Base-by-base conservation (phyloP, 2,329 filamentous ascomycete species). In the Cladophialophora chaetospira region DNA sequence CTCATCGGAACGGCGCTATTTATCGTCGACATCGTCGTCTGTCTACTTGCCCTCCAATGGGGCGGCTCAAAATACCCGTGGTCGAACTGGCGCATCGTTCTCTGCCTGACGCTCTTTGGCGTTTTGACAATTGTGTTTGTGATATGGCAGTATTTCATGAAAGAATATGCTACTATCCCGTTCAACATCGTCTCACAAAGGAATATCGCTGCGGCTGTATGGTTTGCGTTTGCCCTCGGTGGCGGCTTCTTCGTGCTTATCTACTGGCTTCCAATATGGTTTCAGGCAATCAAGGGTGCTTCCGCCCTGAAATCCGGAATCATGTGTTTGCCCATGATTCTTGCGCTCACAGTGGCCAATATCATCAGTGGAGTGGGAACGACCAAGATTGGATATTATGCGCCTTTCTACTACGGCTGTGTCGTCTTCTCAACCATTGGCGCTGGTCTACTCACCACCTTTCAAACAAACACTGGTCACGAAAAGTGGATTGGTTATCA, bases 101-200 rank as follows among this genome's bases (percentile, higher is more conserved):
- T 73, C 0, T 69, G 82, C 9, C 75, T 83, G 23, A 72, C 79
- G 1, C 70, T 82, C 2, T 79, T 79, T 56, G 68, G 67, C 0
- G 19, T 74, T 19, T 53, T 75, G 10, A 65, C 67, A 6, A 58
- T 69, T 35, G 58, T 78, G 25, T 86, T 86, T 58, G 61, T 79
- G 35, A 73, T 66, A 48, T 69, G 81, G 49, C 73, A 78, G 68
- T 62, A 75, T 40, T 74, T 73, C 67, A 72, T 77, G 61, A 73
- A 75, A 13, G 79, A 82, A 23, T 72, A 72, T 44, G 80, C 76
- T 1, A 79, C 77, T 4, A 67, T 83, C 9, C 80, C 79, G 11
- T 77, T 77, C 33, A 70, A 75, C 9, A 72, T 83, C 38, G 73
- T 82, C 60, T 75, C 70, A 47, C 73, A 79, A 62, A 73, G 79